phyloP scores from a whole-genome alignment of 805 yeast genomes.

The Yarrowia sp. region DNA sequence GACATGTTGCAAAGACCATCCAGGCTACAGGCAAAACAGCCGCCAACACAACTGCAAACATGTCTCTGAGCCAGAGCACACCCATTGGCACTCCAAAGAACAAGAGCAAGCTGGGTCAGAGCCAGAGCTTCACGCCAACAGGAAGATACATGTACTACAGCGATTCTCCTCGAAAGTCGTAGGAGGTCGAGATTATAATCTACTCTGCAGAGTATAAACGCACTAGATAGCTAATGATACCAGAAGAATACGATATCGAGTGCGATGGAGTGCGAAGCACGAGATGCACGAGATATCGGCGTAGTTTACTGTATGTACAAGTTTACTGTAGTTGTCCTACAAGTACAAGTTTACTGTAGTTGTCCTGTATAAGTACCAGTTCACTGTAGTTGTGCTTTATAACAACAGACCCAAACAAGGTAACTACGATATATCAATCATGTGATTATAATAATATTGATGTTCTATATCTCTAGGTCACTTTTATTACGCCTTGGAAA shows the following conservation, averaged over 20 bases:
- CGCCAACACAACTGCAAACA: background rate
- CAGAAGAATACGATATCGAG: background rate
- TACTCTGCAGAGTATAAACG: too few relatives aligned
- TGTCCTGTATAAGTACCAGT: too few relatives aligned
- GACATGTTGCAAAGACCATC: background rate
- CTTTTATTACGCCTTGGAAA: background rate
- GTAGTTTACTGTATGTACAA: too few relatives aligned
- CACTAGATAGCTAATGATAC: background rate
- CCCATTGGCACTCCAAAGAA: conserved; percentile 14
- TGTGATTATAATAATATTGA: too few relatives aligned
- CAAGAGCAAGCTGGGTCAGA: background rate
- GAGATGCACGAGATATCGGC: too few relatives aligned
- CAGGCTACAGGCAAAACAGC: background rate
- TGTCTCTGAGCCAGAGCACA: conserved; percentile 5
- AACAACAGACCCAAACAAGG: too few relatives aligned
- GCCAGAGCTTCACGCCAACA: conserved; percentile 31
- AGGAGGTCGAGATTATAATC: background rate
- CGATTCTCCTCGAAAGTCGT: conserved; percentile 28
- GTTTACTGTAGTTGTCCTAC: too few relatives aligned
- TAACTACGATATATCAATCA: too few relatives aligned
- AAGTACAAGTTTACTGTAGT: too few relatives aligned
- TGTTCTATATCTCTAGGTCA: too few relatives aligned
- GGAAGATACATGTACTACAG: conserved; percentile 31
- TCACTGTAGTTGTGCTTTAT: too few relatives aligned
- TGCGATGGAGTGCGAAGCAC: too few relatives aligned